These are phyloP conservation scores for Phyllostachys edulis DNA, from an alignment of 176 grass and related monocot species.

Conservation along the genomic window DNA sequence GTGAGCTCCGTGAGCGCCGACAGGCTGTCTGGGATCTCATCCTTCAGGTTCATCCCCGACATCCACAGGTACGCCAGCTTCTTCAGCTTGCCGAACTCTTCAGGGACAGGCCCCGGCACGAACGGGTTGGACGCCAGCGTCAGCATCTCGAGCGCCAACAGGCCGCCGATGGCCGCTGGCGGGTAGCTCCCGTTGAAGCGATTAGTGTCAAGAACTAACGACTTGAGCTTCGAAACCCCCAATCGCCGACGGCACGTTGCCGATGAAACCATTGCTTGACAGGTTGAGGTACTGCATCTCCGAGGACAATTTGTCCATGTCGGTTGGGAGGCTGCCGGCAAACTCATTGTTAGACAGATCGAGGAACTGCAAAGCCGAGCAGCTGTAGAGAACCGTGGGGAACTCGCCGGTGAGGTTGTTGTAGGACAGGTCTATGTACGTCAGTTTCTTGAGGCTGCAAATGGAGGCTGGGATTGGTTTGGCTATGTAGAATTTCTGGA, in stretches of 20 bases:
- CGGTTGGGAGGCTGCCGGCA: slow-evolving; percentile 19
- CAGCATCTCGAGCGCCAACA: slow-evolving; percentile 27
- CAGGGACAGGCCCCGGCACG: background rate
- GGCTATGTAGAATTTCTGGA: background rate
- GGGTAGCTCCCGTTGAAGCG: slow-evolving; percentile 53
- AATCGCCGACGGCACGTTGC: slow-evolving; percentile 35
- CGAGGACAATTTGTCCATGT: slow-evolving; percentile 32
- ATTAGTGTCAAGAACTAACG: slow-evolving; percentile 27
- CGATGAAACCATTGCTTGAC: slow-evolving; percentile 40
- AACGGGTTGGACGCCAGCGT: slow-evolving; percentile 44
- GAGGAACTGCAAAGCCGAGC: slow-evolving; percentile 35
- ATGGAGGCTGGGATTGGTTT: slow-evolving; percentile 32
- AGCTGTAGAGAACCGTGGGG: slow-evolving; percentile 40
- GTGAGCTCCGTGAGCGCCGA: slow-evolving; percentile 30
- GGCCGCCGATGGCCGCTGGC: slow-evolving; percentile 8
- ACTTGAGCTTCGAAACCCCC: slow-evolving; percentile 23
- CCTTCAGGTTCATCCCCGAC: slow-evolving; percentile 24
- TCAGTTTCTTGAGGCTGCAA: slow-evolving; percentile 45
- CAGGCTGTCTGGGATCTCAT: slow-evolving; percentile 30
- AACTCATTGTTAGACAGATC: slow-evolving; percentile 53
- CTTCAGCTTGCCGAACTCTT: slow-evolving; percentile 39
- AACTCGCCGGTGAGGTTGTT: slow-evolving; percentile 49
- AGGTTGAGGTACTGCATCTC: slow-evolving; percentile 45
- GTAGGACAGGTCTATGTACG: slow-evolving; percentile 25
- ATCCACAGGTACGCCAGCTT: slow-evolving; percentile 35